Percentiles rank a stretch among this genome's conserved stretches.
phyloP scores from a whole-genome alignment of 129 eudicot species.

The Smallanthus sonchifolius region DNA sequence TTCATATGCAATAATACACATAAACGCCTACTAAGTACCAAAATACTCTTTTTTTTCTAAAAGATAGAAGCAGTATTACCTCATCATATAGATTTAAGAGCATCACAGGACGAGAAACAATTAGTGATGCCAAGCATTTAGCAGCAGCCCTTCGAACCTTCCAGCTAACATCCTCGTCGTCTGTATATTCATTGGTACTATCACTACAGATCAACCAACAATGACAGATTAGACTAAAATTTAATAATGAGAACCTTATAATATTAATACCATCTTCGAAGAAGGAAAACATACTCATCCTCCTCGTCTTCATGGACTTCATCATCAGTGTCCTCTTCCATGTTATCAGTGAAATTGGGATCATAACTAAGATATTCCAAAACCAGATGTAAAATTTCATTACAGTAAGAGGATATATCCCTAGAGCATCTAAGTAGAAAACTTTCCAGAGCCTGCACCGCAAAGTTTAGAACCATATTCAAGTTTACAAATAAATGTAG shows the following conservation, averaged over 20 bases:
- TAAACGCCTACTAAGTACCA: neutral
- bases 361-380: conserved; percentile 94
- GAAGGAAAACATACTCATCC: conserved; percentile 72
- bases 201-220: conserved; percentile 54
- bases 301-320: conserved; percentile 79
- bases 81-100: conserved; percentile 70
- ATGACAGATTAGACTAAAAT: conserved; percentile 20
- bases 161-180: conserved; percentile 57
- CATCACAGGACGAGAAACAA: conserved; percentile 97
- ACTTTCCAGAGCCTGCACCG: conserved; percentile 87
- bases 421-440: conserved; percentile 94
- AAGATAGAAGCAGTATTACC: conserved; percentile 41
- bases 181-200: conserved; percentile 93
- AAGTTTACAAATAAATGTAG: neutral
- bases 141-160: too few relatives aligned
- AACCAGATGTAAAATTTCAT: conserved; percentile 76
- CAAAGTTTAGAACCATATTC: conserved; percentile 4
- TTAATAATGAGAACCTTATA: neutral
- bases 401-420: conserved; percentile 79
- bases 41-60: neutral
- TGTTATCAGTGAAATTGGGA: conserved; percentile 97
- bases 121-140: conserved; percentile 52
- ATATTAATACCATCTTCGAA: neutral
- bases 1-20: neutral
- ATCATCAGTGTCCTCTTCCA: conserved; percentile 97